Percentiles rank a stretch among this genome's conserved stretches.
phyloP scores from a whole-genome alignment of 768 basidiomycete species.

The Naganishia onofrii region DNA sequence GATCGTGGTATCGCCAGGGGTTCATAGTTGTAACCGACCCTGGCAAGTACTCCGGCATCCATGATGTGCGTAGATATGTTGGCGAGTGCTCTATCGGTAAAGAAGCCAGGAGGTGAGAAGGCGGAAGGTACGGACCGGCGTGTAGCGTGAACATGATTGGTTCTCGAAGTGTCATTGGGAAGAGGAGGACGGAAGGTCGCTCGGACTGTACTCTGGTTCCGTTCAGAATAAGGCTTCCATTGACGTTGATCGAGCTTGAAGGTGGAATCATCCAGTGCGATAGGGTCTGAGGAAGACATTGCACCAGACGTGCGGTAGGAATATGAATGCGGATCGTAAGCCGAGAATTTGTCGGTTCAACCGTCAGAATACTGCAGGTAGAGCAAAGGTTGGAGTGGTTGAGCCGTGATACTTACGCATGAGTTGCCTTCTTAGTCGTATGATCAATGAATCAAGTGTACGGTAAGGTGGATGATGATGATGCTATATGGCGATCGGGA shows the following conservation, averaged over 20 bases:
- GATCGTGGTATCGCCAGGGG: constrained; percentile 11
- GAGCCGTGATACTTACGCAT: too few species aligned
- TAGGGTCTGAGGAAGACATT: constrained; percentile 16
- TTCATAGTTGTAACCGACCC: neutral
- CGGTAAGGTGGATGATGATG: too few species aligned
- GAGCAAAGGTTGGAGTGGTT: too few species aligned
- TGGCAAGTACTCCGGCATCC: neutral
- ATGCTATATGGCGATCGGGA: too few species aligned
- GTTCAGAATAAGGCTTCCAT: neutral
- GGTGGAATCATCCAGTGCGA: constrained; percentile 4
- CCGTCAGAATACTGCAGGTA: too few species aligned
- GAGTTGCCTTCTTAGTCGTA: too few species aligned
- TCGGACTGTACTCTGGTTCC: neutral
- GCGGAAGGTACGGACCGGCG: neutral
- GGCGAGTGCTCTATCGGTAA: neutral
- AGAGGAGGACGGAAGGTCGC: neutral
- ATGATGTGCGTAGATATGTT: neutral
- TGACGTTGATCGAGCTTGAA: neutral
- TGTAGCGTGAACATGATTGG: neutral
- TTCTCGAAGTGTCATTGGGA: neutral
- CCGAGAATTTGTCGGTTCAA: too few species aligned
- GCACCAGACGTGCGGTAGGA: too few species aligned
- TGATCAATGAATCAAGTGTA: too few species aligned
- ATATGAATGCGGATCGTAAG: too few species aligned
- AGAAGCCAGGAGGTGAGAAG: constrained; percentile 20